Conservation (phyloP, 805 yeast genomes). For the Teunomyces pallodes region DNA sequence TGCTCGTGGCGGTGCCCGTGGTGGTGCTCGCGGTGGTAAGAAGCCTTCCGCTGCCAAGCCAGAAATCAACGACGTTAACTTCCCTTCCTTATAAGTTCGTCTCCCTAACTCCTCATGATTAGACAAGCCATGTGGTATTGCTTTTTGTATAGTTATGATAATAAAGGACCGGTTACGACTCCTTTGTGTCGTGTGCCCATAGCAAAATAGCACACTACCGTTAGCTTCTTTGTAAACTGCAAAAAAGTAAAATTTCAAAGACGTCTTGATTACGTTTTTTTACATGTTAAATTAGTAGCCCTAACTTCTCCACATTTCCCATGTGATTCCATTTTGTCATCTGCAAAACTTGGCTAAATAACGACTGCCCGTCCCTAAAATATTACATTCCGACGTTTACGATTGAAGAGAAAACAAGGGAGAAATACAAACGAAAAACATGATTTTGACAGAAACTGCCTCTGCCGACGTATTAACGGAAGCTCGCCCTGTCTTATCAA, state of each 20-base stretch:
- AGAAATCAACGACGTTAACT: constrained; percentile 57
- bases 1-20: constrained; percentile 18
- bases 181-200: not conserved
- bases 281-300: not conserved
- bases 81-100: constrained; percentile 58
- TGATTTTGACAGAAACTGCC: not conserved
- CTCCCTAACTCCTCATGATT: not conserved
- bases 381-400: too few relatives aligned
- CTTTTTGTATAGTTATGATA: constrained; percentile 9
- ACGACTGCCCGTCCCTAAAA: too few relatives aligned
- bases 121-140: constrained; percentile 3
- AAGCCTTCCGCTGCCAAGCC: constrained; percentile 27
- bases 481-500: not conserved
- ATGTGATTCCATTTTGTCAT: constrained; percentile 1
- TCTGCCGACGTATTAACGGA: not conserved
- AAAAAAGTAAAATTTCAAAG: not conserved
- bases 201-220: not conserved
- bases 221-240: not conserved
- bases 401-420: too few relatives aligned
- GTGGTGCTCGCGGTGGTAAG: constrained; percentile 12
- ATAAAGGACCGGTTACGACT: constrained; percentile 2
- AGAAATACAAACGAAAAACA: not conserved
- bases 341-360: too few relatives aligned
- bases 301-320: constrained; percentile 5
- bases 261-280: not conserved